These are phyloP conservation scores for Scortechinia acanthostroma DNA, from an alignment of 2,329 filamentous ascomycete species.

Conservation along the genomic window DNA sequence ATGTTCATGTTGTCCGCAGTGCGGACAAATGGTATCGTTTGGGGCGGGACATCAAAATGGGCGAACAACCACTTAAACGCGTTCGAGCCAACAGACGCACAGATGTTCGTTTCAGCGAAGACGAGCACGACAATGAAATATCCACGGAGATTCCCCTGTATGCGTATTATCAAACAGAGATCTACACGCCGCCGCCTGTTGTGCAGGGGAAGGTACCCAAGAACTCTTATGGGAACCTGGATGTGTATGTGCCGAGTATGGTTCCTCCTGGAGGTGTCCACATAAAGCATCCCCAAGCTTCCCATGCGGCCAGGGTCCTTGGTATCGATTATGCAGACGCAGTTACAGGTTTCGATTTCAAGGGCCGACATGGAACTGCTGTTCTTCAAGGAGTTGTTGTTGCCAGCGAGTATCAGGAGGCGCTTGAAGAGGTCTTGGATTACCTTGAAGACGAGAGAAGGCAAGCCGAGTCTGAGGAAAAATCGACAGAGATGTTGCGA, in stretches of 20 bases:
- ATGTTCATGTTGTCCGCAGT: slow-evolving; percentile 73
- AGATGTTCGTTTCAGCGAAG: slow-evolving; percentile 17
- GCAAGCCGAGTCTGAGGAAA: background rate
- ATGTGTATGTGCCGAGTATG: slow-evolving; percentile 89
- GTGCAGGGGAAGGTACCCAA: slow-evolving; percentile 72
- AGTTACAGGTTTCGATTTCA: slow-evolving; percentile 83
- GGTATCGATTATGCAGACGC: slow-evolving; percentile 84
- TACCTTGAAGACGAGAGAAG: background rate
- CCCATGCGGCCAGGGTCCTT: slow-evolving; percentile 67
- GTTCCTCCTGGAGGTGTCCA: slow-evolving; percentile 76
- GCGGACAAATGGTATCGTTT: slow-evolving; percentile 86
- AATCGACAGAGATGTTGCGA: background rate
- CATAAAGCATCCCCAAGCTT: slow-evolving; percentile 50
- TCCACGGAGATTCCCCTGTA: slow-evolving; percentile 48
- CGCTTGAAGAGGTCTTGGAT: background rate
- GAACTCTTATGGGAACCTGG: slow-evolving; percentile 90
- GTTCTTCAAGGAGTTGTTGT: background rate
- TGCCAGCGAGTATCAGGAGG: background rate
- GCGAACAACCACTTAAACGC: slow-evolving; percentile 75
- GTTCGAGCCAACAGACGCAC: slow-evolving; percentile 44
- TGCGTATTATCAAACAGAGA: slow-evolving; percentile 56
- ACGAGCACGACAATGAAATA: background rate
- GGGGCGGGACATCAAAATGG: slow-evolving; percentile 70
- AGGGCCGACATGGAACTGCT: slow-evolving; percentile 32
- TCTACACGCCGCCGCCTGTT: slow-evolving; percentile 73